Conservation (phyloP, 2,329 filamentous ascomycete genomes). For the Exophiala calicioides region DNA sequence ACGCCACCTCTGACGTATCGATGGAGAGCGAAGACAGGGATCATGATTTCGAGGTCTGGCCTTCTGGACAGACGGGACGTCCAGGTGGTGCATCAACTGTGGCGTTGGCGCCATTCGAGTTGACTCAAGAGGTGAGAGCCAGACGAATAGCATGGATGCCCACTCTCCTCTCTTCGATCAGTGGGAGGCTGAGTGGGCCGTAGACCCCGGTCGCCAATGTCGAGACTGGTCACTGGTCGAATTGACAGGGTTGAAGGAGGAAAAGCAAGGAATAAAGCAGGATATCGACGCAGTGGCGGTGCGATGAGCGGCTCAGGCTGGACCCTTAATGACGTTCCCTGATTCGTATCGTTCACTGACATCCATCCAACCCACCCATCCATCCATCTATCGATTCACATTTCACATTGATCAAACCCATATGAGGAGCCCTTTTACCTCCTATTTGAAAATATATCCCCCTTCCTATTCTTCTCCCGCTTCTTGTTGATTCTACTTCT, state of each 20-base stretch:
- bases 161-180: constrained; percentile 1
- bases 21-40: constrained; percentile 5
- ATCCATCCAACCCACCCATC: too few relatives aligned
- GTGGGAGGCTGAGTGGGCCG: constrained; percentile 4
- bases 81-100: background rate
- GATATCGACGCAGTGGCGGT: constrained; percentile 24
- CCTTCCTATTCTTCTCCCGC: background rate
- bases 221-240: constrained; percentile 7
- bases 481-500: background rate
- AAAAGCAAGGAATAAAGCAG: constrained; percentile 18
- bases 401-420: too few relatives aligned
- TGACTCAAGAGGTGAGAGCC: background rate
- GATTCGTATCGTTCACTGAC: too few relatives aligned
- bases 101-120: constrained; percentile 3
- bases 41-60: background rate
- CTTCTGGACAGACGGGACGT: background rate
- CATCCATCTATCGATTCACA: background rate
- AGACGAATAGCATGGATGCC: constrained; percentile 7
- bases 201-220: constrained; percentile 12
- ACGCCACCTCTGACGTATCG: constrained; percentile 22
- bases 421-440: too few relatives aligned
- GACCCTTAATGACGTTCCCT: constrained; percentile 24
- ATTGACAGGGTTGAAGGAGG: constrained; percentile 9
- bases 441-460: too few relatives aligned
- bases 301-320: constrained; percentile 6